Evolutionary conservation across 2,329 filamentous ascomycete species (phyloP), one percentile per base, ranked within the genome.

Genomic region (Paracamarosporium sp.): DNA sequence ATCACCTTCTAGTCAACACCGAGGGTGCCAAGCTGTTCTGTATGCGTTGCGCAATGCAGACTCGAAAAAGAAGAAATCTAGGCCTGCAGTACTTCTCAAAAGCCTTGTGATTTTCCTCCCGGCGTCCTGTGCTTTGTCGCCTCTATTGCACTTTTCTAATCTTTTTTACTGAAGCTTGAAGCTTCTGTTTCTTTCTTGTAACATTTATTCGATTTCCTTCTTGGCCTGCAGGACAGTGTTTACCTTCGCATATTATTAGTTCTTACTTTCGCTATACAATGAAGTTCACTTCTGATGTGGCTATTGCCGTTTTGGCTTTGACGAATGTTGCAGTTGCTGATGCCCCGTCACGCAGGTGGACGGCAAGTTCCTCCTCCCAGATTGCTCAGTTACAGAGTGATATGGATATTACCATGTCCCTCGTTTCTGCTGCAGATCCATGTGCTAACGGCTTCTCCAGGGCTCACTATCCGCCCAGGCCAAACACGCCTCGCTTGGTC

Each of bases 271-370:
- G 27, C 36, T 40, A 55, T 60, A 68, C 31, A 5, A 74, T 74
- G 72, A 72, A 61, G 53, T 46, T 73, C 50, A 59, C 56, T 48
- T 53, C 59, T 1, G 63, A 62, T 15, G 25, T 69, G 1, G 50
- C 56, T 13, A 24, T 68, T 40, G 63, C 61, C 44, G 24, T 73
- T 41, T 28, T 73, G 53, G 65, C 65, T 15, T 9, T 69, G 2
- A 63, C 66, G 24, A 63, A 65, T 54, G 59, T 68, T 2, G 66
- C 68, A 17, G 63, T 61, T 33, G 63, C 66, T 15, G 61, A 64
- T 4, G 56, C 65, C 25, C 63, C 66, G 5, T 57, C 47, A 22
- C 59, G 61, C 17, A 62, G 55, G 35, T 67, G 61, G 59, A 51
- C 59, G 46, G 72, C 73, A 67, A 20, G 70, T 67, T 8, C 33